Evolutionary conservation across 2,329 filamentous ascomycete genomes (phyloP).

Genomic region (Arthrobotrys conoides): DNA sequence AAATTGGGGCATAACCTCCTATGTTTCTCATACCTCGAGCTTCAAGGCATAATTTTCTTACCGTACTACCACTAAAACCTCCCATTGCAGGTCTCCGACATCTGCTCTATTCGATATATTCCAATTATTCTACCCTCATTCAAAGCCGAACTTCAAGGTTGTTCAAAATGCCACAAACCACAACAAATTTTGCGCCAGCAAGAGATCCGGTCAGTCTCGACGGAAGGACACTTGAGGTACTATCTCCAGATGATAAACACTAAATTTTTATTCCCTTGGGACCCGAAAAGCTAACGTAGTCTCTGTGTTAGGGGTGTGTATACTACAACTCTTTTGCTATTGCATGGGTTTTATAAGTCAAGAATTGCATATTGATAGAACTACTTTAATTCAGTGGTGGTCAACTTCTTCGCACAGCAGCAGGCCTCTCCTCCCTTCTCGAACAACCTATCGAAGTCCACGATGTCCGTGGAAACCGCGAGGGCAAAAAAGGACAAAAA

Average conservation of each 20-base stretch:
- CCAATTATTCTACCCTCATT: not conserved
- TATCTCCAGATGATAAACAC: not conserved
- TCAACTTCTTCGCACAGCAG: slow-evolving; percentile 74
- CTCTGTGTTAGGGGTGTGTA: slow-evolving; percentile 15
- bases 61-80: not conserved
- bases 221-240: slow-evolving; percentile 53
- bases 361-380: not conserved
- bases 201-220: slow-evolving; percentile 44
- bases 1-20: slow-evolving; percentile 7
- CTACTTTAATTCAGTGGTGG: slow-evolving; percentile 72
- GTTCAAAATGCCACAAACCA: slow-evolving; percentile 59
- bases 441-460: slow-evolving; percentile 71
- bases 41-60: not conserved
- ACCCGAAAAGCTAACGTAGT: not conserved
- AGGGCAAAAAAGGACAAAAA: slow-evolving; percentile 66
- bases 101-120: not conserved
- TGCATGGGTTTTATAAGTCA: not conserved
- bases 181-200: slow-evolving; percentile 58
- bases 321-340: not conserved
- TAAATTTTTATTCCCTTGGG: not conserved
- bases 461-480: slow-evolving; percentile 73
- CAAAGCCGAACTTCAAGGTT: not conserved
- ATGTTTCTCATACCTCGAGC: not conserved
- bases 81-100: not conserved
- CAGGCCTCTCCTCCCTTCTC: slow-evolving; percentile 73